Conservation (phyloP, 2,329 filamentous ascomycete genomes). For the Alternaria sp. region DNA sequence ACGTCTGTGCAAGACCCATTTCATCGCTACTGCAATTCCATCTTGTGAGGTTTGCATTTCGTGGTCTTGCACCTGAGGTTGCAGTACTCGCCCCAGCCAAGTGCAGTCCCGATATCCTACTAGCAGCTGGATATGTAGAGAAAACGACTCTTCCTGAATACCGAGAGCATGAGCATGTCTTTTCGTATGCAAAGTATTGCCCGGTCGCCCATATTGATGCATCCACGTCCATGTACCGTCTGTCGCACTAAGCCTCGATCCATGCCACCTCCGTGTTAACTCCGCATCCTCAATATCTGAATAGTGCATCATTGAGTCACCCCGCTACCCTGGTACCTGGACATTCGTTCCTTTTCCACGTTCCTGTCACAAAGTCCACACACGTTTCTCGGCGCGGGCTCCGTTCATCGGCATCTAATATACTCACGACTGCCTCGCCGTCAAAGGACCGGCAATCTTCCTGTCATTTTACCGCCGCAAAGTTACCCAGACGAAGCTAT, state of each 20-base stretch:
- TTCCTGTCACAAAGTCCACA: not conserved
- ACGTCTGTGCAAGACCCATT: not conserved
- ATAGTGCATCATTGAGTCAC: conserved; percentile 25
- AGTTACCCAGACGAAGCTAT: not conserved
- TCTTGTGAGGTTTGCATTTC: not conserved
- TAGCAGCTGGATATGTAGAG: not conserved
- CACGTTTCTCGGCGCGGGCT: not conserved
- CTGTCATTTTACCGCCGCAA: not conserved
- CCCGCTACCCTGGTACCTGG: conserved; percentile 6
- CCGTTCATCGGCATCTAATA: not conserved
- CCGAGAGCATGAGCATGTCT: not conserved
- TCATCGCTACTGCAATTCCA: not conserved
- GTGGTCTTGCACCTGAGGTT: not conserved
- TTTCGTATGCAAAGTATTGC: not conserved
- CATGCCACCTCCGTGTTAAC: conserved; percentile 23
- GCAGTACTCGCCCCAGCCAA: not conserved
- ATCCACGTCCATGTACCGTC: not conserved
- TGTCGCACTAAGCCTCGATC: not conserved
- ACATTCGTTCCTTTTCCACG: conserved; percentile 6
- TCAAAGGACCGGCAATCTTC: conserved; percentile 4
- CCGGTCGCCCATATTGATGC: not conserved
- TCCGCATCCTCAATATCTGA: conserved; percentile 20
- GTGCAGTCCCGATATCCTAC: not conserved
- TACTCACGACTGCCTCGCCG: not conserved
- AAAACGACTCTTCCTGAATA: not conserved